Evolutionary conservation across 345 rosid species (phyloP), one percentile per base, ranked within the genome.

Genomic region (Orychophragmus violaceus): DNA sequence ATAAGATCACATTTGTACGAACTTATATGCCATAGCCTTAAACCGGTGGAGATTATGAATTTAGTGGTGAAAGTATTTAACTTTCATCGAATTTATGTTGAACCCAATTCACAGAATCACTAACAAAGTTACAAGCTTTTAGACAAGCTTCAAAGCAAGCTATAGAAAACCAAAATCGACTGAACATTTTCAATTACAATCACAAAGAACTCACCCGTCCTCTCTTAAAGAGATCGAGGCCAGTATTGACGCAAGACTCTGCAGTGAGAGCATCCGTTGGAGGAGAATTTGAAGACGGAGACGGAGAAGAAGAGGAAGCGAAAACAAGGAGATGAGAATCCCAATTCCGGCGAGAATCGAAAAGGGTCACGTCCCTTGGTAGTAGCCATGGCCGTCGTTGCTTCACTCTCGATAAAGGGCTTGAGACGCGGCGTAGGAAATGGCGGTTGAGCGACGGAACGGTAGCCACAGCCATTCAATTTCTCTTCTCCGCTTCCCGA

Each of bases 171-270:
- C 19, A 24, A 33, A 39, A 58, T 4, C 18, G 9, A 66, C 17
- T 42, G 44, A 55, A 29, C 50, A 17, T 5, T 6, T 35, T 10
- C 35, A 32, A 24, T 24, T 18, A 59, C 8, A 4, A 51, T 13
- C 45, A 29, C 54, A 46, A 9, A 42, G 1, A 37, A 4, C 62
- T 5, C 59, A 90, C 97, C 78, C 84, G 78, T 76, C 97, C 97
- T 77, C 79, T 88, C 55, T 91, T 86, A 77, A 94, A 94, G 32
- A 87, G 85, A 27, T 85, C 80, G 71, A 94, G 97, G 16, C 96
- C 99, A 64, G 70, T 64, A 66, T 87, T 90, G 70, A 88, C 95
- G 62, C 92, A 94, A 13, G 89, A 85, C 76, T 87, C 97, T 1
- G 97, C 85, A 10, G 97, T 90, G 67, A 80, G 77, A 5, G 74